Evolutionary conservation across 2,329 filamentous ascomycete genomes (phyloP).

Genomic region (Botrytis paeoniae): DNA sequence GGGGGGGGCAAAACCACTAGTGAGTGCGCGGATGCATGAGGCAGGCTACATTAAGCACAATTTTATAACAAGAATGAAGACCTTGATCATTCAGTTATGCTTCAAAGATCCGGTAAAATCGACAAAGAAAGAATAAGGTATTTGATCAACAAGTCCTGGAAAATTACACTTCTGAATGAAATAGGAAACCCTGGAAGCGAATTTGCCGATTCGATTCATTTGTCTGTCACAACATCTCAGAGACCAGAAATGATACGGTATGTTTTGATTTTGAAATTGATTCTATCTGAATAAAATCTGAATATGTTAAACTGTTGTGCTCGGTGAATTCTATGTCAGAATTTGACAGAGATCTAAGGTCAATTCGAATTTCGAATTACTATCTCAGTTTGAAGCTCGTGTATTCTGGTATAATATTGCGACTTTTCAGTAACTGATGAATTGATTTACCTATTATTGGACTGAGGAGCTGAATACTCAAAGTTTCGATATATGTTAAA

Average conservation of each 20-base stretch:
- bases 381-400: rapidly evolving
- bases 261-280: rapidly evolving
- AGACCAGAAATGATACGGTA: neutral
- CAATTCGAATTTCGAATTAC: no score
- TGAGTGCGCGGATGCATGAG: neutral
- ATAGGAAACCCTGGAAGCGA: neutral
- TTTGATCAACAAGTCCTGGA: neutral
- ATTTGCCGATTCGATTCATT: neutral
- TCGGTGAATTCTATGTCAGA: neutral
- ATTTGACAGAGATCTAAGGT: no score
- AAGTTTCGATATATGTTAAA: neutral
- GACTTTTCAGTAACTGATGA: no score
- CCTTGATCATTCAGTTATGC: neutral
- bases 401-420: neutral
- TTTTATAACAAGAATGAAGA: neutral
- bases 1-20: neutral
- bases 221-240: neutral
- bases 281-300: neutral
- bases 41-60: neutral
- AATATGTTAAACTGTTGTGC: rapidly evolving
- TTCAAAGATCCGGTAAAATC: neutral
- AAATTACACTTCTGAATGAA: neutral
- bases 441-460: no score
- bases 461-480: neutral
- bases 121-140: neutral